Base-by-base conservation (phyloP, 352 stramenopile species). In the Phytophthora multivora region DNA sequence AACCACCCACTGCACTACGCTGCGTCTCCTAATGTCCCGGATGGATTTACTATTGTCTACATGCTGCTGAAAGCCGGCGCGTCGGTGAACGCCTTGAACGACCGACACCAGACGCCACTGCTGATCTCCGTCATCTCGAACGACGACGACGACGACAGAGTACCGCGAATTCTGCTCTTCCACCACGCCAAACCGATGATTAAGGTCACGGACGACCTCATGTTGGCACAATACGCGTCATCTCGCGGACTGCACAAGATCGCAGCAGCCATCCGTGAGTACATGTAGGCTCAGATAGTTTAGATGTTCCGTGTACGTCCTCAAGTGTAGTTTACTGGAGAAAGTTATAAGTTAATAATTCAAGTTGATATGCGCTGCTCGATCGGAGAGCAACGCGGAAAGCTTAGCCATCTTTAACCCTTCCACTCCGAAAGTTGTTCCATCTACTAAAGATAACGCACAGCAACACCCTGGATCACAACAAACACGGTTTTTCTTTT, bases 81-180 rank as follows among this genome's bases (percentile, higher is more conserved):
- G 28, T 52, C 46, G 9, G 28, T 52, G n/a, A 52, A 52, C 11
- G 46, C 46, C 16, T 41, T 52, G 5, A 52, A 55, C 23, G 35
- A 55, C 13, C 48, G 48, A 36, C 48, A 45, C 0, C 48, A 55
- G 48, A 45, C 48, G 23, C 48, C 48, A 25, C 15, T 55, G 21
- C 21, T 55, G 31, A 55, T 55, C 23, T 42, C 48, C 21, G 48
- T 55, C 35, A 55, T 55, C 48, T 55, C 48, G 21, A 55, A 55
- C 15, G 48, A 55, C 18, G 33, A 55, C 19, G 48, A 55, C 31
- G 48, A 55, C 10, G 48, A 55, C 25, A 55, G 36, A 39, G 48
- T 55, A 10, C 21, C 48, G 21, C 30, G 48, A n/a, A 55, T 55
- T n/a, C 19, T 55, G 19, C 48, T 55, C 33, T 52, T 52, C 16